Conservation (phyloP, 805 yeast genomes). For the Kluyveromyces nonfermentans region DNA sequence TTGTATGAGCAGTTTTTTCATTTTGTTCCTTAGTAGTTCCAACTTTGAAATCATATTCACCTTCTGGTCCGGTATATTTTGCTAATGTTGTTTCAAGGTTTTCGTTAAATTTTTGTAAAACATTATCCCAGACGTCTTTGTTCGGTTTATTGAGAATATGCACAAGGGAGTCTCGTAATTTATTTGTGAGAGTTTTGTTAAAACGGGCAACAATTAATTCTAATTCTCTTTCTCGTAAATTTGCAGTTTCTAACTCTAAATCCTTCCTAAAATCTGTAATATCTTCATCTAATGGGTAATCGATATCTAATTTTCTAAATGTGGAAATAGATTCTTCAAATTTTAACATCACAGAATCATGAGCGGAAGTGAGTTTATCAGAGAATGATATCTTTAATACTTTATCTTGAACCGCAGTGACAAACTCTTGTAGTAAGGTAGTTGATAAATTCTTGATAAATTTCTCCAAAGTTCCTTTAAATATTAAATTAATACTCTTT, state of each 20-base stretch:
- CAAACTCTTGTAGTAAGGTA: conserved; percentile 26
- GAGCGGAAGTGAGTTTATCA: conserved; percentile 27
- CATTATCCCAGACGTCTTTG: conserved; percentile 50
- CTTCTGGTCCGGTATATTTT: conserved; percentile 20
- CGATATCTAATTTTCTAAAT: conserved; percentile 12
- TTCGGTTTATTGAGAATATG: conserved; percentile 42
- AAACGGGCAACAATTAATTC: conserved; percentile 34
- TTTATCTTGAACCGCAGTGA: conserved; percentile 18
- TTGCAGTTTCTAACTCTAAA: conserved; percentile 25
- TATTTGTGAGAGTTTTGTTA: conserved; percentile 37
- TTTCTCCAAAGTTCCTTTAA: conserved; percentile 36
- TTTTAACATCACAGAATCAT: conserved; percentile 16
- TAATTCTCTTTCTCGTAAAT: conserved; percentile 33
- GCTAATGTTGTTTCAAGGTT: conserved; percentile 25
- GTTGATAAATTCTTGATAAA: conserved; percentile 34
- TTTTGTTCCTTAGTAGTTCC: conserved; percentile 45
- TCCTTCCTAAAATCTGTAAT: conserved; percentile 10
- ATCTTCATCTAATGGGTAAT: conserved; percentile 22
- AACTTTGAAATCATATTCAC: conserved; percentile 49
- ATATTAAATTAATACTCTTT: conserved; percentile 38
- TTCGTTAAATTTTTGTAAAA: conserved; percentile 36
- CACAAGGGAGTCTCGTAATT: conserved; percentile 43
- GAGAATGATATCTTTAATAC: conserved; percentile 25
- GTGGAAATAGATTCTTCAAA: conserved; percentile 11
- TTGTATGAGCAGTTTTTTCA: conserved; percentile 30